Conservation (phyloP, 2,329 filamentous ascomycete genomes). For the Cercospora sp. region DNA sequence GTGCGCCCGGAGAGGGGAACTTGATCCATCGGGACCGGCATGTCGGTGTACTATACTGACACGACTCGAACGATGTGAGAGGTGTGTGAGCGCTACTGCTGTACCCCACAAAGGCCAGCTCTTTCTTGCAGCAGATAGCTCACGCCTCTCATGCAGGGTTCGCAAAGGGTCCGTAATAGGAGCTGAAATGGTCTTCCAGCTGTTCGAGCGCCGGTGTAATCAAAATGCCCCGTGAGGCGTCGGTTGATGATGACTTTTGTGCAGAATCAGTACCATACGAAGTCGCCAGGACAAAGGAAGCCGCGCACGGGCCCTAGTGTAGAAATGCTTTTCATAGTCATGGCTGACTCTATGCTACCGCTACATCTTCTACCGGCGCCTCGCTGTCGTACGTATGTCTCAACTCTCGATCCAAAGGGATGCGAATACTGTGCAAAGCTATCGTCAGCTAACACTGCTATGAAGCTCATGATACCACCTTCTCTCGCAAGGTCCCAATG, state of each 20-base stretch:
- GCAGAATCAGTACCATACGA: not conserved
- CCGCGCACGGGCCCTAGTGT: not conserved
- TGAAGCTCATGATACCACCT: constrained; percentile 61
- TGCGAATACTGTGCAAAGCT: not conserved
- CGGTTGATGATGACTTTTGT: not conserved
- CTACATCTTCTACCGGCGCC: not conserved
- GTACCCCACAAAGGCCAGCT: constrained; percentile 4
- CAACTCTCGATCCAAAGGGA: not conserved
- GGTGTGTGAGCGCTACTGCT: not conserved
- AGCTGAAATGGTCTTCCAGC: not conserved
- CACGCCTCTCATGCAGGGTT: not conserved
- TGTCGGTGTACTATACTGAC: not conserved
- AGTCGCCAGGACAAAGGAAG: not conserved
- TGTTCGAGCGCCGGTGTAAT: not conserved
- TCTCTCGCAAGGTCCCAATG: constrained; percentile 89
- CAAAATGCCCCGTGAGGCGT: not conserved
- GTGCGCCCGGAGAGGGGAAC: not conserved
- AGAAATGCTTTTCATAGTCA: constrained; percentile 3
- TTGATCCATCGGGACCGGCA: not conserved
- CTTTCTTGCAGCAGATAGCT: not conserved
- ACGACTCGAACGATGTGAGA: not conserved
- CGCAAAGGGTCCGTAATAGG: not conserved
- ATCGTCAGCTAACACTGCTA: not conserved
- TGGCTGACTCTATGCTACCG: constrained; percentile 12
- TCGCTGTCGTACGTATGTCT: constrained; percentile 2